phyloP scores from a whole-genome alignment of 139 green algal genomes.

The Spirogloea muscicola region DNA sequence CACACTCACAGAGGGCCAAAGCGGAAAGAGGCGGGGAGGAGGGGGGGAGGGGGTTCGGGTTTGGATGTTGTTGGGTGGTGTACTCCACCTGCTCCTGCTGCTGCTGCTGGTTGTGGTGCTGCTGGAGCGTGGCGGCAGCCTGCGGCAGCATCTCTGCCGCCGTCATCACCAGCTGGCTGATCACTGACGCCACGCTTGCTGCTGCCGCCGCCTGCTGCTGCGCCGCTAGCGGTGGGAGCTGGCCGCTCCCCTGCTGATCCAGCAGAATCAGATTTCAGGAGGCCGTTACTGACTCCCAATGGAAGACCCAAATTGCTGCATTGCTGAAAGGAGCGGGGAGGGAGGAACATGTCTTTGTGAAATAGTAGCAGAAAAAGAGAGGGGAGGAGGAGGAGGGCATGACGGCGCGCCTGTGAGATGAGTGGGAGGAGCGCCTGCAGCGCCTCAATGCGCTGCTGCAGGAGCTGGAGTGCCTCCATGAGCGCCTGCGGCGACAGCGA shows the following conservation, averaged over 20 bases:
- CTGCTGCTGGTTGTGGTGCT: conserved; percentile 16
- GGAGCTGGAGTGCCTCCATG: conserved; percentile 21
- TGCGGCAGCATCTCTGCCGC: conserved; percentile 25
- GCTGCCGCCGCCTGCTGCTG: conserved; percentile 12
- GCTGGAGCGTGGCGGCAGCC: neutral
- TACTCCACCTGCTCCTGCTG: neutral
- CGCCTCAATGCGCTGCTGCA: conserved; percentile 21
- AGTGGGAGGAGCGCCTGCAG: conserved; percentile 23
- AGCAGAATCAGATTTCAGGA: no score
- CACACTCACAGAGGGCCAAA: no score
- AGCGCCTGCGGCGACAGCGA: conserved; percentile 17
- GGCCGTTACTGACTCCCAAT: no score
- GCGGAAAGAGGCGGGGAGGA: no score
- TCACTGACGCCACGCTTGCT: conserved; percentile 13
- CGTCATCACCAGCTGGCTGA: conserved; percentile 25
- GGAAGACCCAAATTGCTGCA: no score
- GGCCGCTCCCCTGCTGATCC: no score
- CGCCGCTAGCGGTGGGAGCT: no score
- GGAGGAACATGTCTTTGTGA: no score
- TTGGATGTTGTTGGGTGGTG: neutral
- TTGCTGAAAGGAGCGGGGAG: no score
- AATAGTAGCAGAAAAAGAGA: no score
- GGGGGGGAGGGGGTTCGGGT: no score
- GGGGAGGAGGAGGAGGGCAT: no score
- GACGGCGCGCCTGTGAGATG: neutral